Percentiles rank a stretch among this genome's conserved stretches.
Conservation (phyloP, 768 basidiomycete species). For the Coprinellus aureogranulatus region DNA sequence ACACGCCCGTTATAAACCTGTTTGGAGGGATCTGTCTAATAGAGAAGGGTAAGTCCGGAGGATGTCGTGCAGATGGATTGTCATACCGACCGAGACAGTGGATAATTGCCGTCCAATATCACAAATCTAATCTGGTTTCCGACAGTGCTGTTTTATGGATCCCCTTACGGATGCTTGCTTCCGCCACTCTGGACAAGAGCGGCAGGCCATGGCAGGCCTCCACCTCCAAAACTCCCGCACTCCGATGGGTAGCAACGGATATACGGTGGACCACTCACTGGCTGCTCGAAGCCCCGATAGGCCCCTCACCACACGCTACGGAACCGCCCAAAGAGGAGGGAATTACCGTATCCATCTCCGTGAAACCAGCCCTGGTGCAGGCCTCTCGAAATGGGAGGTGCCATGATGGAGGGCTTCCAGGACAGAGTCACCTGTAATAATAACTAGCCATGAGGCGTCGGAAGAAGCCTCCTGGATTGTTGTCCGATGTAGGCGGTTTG, state of each 20-base stretch:
- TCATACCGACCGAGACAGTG: constrained; percentile 25
- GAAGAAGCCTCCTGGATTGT: too few relatives aligned
- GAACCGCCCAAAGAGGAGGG: too few relatives aligned
- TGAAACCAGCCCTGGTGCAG: too few relatives aligned
- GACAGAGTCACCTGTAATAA: too few relatives aligned
- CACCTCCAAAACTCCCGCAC: background rate
- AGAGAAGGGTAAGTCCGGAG: background rate
- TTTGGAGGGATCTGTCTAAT: constrained; percentile 3
- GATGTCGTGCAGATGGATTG: constrained; percentile 19
- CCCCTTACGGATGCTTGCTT: constrained; percentile 8
- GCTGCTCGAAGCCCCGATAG: too few relatives aligned
- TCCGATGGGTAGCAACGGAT: background rate
- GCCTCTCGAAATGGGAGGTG: too few relatives aligned
- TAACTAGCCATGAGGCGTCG: too few relatives aligned
- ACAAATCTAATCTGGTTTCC: constrained; percentile 6
- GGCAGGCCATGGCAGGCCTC: background rate
- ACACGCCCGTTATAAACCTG: constrained; percentile 12
- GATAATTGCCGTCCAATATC: constrained; percentile 4
- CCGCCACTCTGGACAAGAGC: constrained; percentile 5
- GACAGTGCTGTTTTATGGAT: background rate
- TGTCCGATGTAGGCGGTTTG: too few relatives aligned
- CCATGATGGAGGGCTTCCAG: too few relatives aligned
- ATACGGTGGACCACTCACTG: too few relatives aligned
- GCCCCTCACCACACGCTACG: too few relatives aligned
- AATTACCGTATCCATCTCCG: too few relatives aligned